phyloP scores from a whole-genome alignment of 495 filamentous ascomycete genomes.

The Delitschia confertaspora region DNA sequence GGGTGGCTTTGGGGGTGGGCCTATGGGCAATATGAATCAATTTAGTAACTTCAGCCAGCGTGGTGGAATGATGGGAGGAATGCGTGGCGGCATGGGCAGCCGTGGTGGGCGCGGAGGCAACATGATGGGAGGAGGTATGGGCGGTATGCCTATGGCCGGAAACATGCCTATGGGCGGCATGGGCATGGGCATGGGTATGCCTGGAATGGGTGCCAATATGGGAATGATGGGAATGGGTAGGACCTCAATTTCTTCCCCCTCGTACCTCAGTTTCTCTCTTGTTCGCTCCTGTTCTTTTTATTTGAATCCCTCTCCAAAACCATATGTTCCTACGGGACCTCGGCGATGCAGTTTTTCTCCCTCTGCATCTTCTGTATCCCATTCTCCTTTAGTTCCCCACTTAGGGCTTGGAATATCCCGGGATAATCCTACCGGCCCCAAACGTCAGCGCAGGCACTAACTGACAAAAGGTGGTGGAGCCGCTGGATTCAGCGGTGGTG shows the following conservation, averaged over 20 bases:
- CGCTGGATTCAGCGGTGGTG: conserved; percentile 53
- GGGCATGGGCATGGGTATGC: conserved; percentile 37
- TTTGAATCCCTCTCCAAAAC: too few relatives aligned
- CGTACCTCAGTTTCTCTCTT: neutral
- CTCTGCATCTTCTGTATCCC: neutral
- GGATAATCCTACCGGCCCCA: too few relatives aligned
- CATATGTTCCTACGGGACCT: neutral
- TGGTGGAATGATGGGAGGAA: conserved; percentile 36
- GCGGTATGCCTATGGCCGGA: conserved; percentile 33
- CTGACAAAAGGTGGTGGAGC: conserved; percentile 22
- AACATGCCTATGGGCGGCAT: conserved; percentile 56
- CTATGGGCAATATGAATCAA: conserved; percentile 50
- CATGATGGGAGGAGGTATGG: conserved; percentile 28
- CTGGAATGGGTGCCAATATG: conserved; percentile 23
- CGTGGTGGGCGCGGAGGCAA: conserved; percentile 25
- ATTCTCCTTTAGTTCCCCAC: neutral
- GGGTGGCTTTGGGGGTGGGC: conserved; percentile 41
- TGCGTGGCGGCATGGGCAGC: conserved; percentile 30
- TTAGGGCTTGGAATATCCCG: too few relatives aligned
- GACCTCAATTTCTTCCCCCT: conserved; percentile 1
- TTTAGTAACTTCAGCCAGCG: conserved; percentile 51
- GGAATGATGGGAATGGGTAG: conserved; percentile 45
- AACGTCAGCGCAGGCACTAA: too few relatives aligned
- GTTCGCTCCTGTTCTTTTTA: too few relatives aligned
- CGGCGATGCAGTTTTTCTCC: neutral